phyloP scores from a whole-genome alignment of 768 basidiomycete species.

The Kondoa subrosea region DNA sequence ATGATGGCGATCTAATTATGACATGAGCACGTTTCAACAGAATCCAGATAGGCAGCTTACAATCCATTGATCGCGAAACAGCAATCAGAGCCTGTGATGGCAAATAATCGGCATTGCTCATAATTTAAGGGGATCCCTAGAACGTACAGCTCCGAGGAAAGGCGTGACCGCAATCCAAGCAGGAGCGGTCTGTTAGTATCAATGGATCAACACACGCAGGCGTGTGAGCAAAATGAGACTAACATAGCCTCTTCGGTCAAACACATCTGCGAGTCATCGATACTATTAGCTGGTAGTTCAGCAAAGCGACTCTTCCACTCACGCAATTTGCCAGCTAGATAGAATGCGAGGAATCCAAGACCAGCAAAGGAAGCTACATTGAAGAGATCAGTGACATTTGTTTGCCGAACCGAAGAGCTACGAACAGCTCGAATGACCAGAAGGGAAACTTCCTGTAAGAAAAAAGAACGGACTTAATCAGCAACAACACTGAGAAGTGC shows the following conservation, averaged over 20 bases:
- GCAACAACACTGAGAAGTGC: background rate
- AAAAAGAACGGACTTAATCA: too few species aligned
- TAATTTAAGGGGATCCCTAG: too few species aligned
- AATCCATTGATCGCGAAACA: conserved; percentile 85
- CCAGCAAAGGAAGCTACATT: conserved; percentile 45
- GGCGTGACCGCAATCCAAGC: conserved; percentile 71
- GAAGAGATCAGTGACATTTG: background rate
- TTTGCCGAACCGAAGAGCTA: conserved; percentile 16
- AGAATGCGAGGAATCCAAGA: conserved; percentile 70
- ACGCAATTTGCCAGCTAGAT: conserved; percentile 80
- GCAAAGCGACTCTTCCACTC: conserved; percentile 52
- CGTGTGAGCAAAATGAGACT: too few species aligned
- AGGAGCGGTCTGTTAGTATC: conserved; percentile 46
- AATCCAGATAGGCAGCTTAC: too few species aligned
- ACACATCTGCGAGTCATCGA: background rate
- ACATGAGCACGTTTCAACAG: background rate
- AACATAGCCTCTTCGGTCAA: conserved; percentile 27
- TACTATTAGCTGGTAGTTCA: background rate
- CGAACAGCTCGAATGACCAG: conserved; percentile 75
- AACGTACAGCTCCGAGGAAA: conserved; percentile 57
- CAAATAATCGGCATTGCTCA: too few species aligned
- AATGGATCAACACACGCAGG: too few species aligned
- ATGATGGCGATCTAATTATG: background rate
- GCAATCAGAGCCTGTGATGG: conserved; percentile 37
- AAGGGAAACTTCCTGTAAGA: conserved; percentile 50